These are phyloP conservation scores for Arthrobotrys iridis DNA, from an alignment of 2,329 filamentous ascomycete species.

Conservation along the genomic window DNA sequence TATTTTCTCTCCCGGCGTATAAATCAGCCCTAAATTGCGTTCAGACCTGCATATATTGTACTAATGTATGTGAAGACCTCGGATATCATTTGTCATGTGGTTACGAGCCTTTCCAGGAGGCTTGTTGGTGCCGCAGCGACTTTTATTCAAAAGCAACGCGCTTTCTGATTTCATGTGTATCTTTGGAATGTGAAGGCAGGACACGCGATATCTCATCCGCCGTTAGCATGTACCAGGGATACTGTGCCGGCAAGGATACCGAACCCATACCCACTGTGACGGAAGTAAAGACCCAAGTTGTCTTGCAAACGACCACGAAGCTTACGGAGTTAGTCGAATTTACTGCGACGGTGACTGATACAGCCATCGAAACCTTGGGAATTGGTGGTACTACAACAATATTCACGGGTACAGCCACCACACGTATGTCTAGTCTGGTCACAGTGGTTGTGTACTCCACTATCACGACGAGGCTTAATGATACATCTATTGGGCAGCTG, in stretches of 20 bases:
- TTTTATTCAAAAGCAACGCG: not conserved
- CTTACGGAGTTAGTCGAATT: not conserved
- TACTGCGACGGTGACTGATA: not conserved
- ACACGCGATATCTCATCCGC: not conserved
- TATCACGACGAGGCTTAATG: not conserved
- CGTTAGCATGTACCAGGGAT: constrained; percentile 3
- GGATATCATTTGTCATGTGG: not conserved
- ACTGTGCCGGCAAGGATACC: not conserved
- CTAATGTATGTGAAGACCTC: not conserved
- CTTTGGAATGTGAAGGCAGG: not conserved
- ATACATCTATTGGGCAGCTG: not conserved
- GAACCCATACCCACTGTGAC: not conserved
- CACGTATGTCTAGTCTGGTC: not conserved
- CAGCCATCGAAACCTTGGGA: not conserved
- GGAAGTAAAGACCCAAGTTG: not conserved
- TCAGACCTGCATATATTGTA: not conserved
- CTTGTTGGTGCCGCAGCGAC: not conserved
- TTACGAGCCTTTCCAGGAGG: not conserved
- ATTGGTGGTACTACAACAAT: not conserved
- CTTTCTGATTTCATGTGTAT: not conserved
- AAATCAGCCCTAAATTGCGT: not conserved
- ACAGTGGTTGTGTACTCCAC: not conserved
- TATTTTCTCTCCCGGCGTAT: not conserved
- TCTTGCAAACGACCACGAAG: not conserved
- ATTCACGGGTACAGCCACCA: not conserved